Evolutionary conservation across 164 flowering plant species (phyloP).

Genomic region (Magnolia sinica): DNA sequence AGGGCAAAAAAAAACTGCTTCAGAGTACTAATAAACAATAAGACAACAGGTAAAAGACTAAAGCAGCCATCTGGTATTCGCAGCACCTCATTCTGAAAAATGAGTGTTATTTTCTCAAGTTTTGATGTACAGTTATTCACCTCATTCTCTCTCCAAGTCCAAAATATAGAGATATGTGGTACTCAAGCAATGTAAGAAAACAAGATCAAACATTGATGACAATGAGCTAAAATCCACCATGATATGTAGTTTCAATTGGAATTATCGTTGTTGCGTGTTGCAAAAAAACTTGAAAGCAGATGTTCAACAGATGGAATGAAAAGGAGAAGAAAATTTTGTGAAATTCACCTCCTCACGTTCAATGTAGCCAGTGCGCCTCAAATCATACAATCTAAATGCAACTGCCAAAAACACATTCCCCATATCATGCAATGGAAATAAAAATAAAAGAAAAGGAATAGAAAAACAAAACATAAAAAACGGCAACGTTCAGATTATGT

Average conservation of each 20-base stretch:
- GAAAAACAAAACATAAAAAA: not conserved
- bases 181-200: not conserved
- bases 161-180: not conserved
- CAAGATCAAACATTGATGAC: not conserved
- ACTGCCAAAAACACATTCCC: slow-evolving; percentile 43
- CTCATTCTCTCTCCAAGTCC: no score
- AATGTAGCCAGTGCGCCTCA: slow-evolving; percentile 70
- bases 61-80: not conserved
- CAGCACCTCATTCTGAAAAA: not conserved
- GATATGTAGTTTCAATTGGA: not conserved
- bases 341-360: slow-evolving; percentile 69
- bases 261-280: not conserved
- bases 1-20: no score
- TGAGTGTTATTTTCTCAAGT: not conserved
- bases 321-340: not conserved
- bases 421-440: not conserved
- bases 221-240: no score
- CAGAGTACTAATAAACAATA: not conserved
- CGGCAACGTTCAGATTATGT: not conserved
- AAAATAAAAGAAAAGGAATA: no score
- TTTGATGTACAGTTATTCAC: no score
- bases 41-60: not conserved
- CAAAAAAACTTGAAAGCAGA: not conserved
- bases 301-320: not conserved
- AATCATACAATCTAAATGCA: slow-evolving; percentile 69